phyloP scores from a whole-genome alignment of 805 yeast genomes.

The Yamadazyma sp. region DNA sequence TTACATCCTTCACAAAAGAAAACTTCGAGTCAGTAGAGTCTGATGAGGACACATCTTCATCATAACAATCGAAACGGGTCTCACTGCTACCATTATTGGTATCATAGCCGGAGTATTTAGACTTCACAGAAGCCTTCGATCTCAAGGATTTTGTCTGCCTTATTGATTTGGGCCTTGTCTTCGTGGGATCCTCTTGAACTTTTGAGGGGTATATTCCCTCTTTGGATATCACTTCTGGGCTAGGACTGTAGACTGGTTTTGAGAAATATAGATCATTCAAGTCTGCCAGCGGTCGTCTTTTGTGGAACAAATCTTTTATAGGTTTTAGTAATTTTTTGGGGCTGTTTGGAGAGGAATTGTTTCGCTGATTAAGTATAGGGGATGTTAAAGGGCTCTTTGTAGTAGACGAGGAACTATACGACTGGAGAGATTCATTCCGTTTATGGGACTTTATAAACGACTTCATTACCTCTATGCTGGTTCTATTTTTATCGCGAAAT shows the following conservation, averaged over 20 bases:
- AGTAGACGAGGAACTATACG: conserved; percentile 5
- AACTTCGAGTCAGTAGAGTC: conserved; percentile 30
- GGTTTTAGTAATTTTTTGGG: conserved; percentile 41
- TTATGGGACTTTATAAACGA: conserved; percentile 30
- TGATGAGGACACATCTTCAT: conserved; percentile 21
- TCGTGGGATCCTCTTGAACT: background rate
- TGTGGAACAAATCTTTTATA: conserved; percentile 31
- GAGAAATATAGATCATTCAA: conserved; percentile 5
- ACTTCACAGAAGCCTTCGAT: conserved; percentile 5
- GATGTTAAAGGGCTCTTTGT: conserved; percentile 22
- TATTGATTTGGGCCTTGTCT: conserved; percentile 5
- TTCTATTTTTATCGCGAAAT: conserved; percentile 11
- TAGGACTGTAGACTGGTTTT: background rate
- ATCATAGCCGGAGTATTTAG: conserved; percentile 9
- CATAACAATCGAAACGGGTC: conserved; percentile 1
- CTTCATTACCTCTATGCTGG: conserved; percentile 19
- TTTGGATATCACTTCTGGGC: background rate
- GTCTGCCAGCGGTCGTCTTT: conserved; percentile 13
- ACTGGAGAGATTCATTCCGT: conserved; percentile 14
- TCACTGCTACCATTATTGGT: conserved; percentile 5
- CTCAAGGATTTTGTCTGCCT: conserved; percentile 6
- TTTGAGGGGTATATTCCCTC: background rate
- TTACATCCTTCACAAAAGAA: conserved; percentile 40
- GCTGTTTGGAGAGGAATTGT: conserved; percentile 21
- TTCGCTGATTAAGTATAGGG: conserved; percentile 19